These are phyloP conservation scores for Hibiscus tridactylites DNA, from an alignment of 345 rosid genomes.

Conservation along the genomic window DNA sequence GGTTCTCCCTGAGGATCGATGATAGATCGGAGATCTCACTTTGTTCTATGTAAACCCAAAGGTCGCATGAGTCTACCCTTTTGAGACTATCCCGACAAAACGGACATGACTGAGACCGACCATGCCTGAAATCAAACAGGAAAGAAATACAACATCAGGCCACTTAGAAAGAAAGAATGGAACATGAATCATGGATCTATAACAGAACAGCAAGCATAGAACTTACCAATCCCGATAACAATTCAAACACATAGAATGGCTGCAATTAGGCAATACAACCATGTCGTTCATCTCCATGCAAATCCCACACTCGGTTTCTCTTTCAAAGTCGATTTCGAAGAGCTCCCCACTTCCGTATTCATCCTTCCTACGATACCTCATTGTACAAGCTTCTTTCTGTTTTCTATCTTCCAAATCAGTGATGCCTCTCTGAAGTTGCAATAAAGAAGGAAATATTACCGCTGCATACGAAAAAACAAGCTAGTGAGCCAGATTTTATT, in stretches of 20 bases:
- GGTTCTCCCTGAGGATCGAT: slow-evolving; percentile 31
- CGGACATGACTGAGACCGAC: slow-evolving; percentile 71
- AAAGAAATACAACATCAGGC: background rate
- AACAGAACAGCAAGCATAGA: too few relatives aligned
- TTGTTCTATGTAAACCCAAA: slow-evolving; percentile 55
- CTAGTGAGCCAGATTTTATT: background rate
- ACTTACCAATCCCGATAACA: slow-evolving; percentile 58
- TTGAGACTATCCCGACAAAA: slow-evolving; percentile 64
- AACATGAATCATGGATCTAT: too few relatives aligned
- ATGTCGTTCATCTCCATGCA: slow-evolving; percentile 56
- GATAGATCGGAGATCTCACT: slow-evolving; percentile 36
- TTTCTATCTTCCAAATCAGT: background rate
- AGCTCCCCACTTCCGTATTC: slow-evolving; percentile 33
- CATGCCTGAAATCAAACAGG: slow-evolving; percentile 35
- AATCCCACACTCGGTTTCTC: slow-evolving; percentile 60
- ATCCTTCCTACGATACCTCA: slow-evolving; percentile 44
- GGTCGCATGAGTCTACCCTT: slow-evolving; percentile 51
- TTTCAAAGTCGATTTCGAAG: slow-evolving; percentile 20
- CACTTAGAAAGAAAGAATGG: too few relatives aligned
- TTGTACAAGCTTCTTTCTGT: background rate
- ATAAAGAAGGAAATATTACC: background rate
- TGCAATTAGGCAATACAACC: slow-evolving; percentile 68
- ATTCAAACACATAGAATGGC: slow-evolving; percentile 63
- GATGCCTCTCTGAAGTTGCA: background rate
- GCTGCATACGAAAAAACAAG: slow-evolving; percentile 24